Evolutionary conservation across 108 stramenopile genomes (phyloP).

Genomic region (Nitzschia sp.): DNA sequence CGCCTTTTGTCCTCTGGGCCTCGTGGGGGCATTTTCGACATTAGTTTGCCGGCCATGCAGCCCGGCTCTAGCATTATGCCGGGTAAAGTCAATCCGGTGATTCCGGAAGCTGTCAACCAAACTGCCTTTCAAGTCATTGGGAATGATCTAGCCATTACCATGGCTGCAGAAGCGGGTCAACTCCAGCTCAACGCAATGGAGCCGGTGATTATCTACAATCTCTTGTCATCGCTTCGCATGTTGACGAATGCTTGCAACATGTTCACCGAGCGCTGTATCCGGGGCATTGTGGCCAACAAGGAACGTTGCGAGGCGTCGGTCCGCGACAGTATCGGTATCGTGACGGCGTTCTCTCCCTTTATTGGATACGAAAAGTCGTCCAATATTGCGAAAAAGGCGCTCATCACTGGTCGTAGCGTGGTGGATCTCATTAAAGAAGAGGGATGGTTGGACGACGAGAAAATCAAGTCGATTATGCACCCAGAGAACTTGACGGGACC

Average conservation of each 20-base stretch:
- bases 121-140: constrained; percentile 71
- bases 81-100: constrained; percentile 80
- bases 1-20: constrained; percentile 67
- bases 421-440: constrained; percentile 26
- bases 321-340: constrained; percentile 22
- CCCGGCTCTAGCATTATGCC: constrained; percentile 69
- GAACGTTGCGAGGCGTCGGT: constrained; percentile 25
- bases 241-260: constrained; percentile 50
- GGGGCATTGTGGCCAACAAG: constrained; percentile 51
- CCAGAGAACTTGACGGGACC: constrained; percentile 25
- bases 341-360: constrained; percentile 28
- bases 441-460: constrained; percentile 9
- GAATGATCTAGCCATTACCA: constrained; percentile 62
- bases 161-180: constrained; percentile 67
- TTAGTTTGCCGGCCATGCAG: constrained; percentile 68
- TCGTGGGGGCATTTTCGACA: constrained; percentile 67
- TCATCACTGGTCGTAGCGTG: constrained; percentile 23
- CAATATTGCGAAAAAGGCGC: constrained; percentile 19
- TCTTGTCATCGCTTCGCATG: constrained; percentile 52
- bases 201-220: constrained; percentile 60
- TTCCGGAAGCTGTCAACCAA: constrained; percentile 79
- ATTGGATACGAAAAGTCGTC: constrained; percentile 34
- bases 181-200: constrained; percentile 80
- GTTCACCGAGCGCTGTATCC: constrained; percentile 61
- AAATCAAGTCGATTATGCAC: constrained; percentile 14